A percentile compares a stretch with the other conserved stretches of the same genome.
Conservation (phyloP, 2,329 filamentous ascomycete species). For the Cercospora beticola region DNA sequence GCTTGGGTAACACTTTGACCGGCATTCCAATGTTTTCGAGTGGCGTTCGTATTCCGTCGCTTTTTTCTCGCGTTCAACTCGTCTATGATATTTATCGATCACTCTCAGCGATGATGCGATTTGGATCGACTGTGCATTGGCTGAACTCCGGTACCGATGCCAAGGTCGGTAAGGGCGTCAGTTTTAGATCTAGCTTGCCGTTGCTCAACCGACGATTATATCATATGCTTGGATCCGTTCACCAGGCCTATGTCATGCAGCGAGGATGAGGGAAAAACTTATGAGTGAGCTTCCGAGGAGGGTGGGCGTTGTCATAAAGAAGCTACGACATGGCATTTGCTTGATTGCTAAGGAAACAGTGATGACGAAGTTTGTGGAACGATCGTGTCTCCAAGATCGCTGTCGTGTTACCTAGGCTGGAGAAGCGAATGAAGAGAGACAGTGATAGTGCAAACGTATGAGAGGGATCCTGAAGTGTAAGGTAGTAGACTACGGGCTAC, state of each 20-base stretch:
- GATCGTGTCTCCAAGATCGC: background rate
- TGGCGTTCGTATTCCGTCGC: background rate
- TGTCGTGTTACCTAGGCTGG: background rate
- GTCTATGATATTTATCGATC: background rate
- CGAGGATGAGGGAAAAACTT: background rate
- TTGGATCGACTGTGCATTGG: slow-evolving; percentile 1
- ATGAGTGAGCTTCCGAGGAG: background rate
- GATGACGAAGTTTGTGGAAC: background rate
- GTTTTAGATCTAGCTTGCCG: background rate
- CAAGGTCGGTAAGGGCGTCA: background rate
- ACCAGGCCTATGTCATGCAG: background rate
- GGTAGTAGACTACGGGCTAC: background rate
- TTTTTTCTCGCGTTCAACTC: background rate
- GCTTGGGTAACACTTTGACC: background rate
- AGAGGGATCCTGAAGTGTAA: background rate
- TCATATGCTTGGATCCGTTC: background rate
- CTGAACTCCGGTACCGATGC: background rate
- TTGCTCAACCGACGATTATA: background rate
- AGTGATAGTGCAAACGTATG: background rate
- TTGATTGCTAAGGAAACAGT: slow-evolving; percentile 1
- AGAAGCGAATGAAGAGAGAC: background rate
- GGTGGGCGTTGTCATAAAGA: background rate
- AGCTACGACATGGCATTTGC: background rate
- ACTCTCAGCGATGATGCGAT: background rate
- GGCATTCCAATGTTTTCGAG: background rate